phyloP scores from a whole-genome alignment of 1,284 basidiomycete species.

The Agroathelia rolfsii region DNA sequence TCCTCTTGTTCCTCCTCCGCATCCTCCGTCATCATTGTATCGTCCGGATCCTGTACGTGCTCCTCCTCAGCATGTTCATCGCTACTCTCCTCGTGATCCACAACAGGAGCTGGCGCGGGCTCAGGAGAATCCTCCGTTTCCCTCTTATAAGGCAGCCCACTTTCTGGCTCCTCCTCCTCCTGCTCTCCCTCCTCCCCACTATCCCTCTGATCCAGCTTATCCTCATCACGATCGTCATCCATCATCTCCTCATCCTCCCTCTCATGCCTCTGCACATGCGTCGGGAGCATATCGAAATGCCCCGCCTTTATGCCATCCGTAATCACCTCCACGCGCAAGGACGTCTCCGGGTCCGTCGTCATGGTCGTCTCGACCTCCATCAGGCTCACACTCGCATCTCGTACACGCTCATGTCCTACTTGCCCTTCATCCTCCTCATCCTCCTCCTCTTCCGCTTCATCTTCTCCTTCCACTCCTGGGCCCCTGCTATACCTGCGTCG shows the following conservation, averaged over 20 bases:
- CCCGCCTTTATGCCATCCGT: slow-evolving; percentile 24
- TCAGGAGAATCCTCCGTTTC: slow-evolving; percentile 4
- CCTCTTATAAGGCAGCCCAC: slow-evolving; percentile 7
- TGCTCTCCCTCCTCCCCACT: slow-evolving; percentile 21
- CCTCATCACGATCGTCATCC: slow-evolving; percentile 14
- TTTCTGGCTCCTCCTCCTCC: slow-evolving; percentile 14
- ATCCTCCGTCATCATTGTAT: slow-evolving; percentile 32
- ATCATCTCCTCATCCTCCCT: slow-evolving; percentile 20
- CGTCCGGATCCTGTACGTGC: no score
- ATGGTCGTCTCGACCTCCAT: no score
- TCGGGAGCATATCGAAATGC: slow-evolving; percentile 25
- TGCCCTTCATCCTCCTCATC: slow-evolving; percentile 9
- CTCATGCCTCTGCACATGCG: slow-evolving; percentile 31
- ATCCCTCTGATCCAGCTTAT: no score
- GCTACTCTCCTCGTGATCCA: no score
- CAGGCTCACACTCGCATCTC: no score
- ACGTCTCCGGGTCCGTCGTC: no score
- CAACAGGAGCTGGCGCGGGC: no score
- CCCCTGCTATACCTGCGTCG: not conserved
- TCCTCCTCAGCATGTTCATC: no score
- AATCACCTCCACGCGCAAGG: slow-evolving; percentile 20
- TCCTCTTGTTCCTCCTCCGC: slow-evolving; percentile 23
- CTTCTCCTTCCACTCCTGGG: not conserved
- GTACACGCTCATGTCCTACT: no score
- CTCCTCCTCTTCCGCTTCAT: slow-evolving; percentile 9